Percentiles rank a stretch among this genome's conserved stretches.
Evolutionary conservation across 1,284 basidiomycete species (phyloP).

Genomic region (Cryptococcus wingfieldii): DNA sequence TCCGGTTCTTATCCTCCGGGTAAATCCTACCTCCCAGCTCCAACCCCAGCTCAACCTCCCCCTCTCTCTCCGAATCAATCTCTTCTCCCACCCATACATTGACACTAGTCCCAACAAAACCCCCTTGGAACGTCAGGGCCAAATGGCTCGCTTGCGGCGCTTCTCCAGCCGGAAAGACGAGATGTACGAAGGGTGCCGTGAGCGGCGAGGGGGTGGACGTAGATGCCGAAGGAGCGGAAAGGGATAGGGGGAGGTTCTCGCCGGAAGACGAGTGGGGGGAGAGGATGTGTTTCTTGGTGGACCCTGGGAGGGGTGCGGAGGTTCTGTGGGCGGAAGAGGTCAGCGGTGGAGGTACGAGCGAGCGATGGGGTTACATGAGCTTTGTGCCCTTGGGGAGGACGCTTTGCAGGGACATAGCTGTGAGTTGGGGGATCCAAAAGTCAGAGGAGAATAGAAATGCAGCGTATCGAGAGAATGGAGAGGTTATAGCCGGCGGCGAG

Average conservation of each 20-base stretch:
- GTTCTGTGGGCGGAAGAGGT: slow-evolving; percentile 12
- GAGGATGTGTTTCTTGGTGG: slow-evolving; percentile 27
- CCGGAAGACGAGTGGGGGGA: slow-evolving; percentile 12
- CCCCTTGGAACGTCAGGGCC: slow-evolving; percentile 48
- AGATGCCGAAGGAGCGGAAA: slow-evolving; percentile 35
- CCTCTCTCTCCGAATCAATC: slow-evolving; percentile 11
- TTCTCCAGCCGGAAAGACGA: no score
- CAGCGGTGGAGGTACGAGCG: neutral
- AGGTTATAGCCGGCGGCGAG: no score
- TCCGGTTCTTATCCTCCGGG: slow-evolving; percentile 44
- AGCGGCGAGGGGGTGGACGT: slow-evolving; percentile 36
- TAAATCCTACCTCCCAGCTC: slow-evolving; percentile 38
- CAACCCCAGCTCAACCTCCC: slow-evolving; percentile 24
- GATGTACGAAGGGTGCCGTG: slow-evolving; percentile 5
- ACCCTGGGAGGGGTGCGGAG: slow-evolving; percentile 25
- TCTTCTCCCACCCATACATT: slow-evolving; percentile 35
- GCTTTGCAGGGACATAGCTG: slow-evolving; percentile 8
- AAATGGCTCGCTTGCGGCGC: slow-evolving; percentile 25
- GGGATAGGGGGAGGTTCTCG: slow-evolving; percentile 31
- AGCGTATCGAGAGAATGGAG: no score
- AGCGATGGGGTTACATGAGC: slow-evolving; percentile 15
- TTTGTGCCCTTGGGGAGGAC: slow-evolving; percentile 10
- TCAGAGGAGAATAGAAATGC: no score
- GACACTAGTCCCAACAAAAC: slow-evolving; percentile 41
- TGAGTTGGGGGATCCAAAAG: no score